These are phyloP conservation scores for Fagopyrum homotropicum DNA, from an alignment of 148 eudicot species.

Conservation along the genomic window DNA sequence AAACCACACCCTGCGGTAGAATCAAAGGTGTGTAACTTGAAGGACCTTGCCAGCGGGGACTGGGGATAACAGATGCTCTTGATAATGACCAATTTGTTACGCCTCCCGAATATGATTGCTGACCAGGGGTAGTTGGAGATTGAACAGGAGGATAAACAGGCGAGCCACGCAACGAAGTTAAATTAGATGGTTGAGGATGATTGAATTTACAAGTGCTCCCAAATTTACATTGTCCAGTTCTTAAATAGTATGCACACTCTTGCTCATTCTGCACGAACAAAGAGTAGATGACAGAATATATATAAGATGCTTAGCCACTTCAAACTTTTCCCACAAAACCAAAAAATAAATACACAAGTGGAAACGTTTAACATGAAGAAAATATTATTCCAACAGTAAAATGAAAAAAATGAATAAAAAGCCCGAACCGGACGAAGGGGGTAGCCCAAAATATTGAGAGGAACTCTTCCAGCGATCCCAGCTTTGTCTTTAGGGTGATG, in stretches of 20 bases:
- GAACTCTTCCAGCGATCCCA: constrained; percentile 84
- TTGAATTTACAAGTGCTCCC: constrained; percentile 93
- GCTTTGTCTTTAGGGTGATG: constrained; percentile 94
- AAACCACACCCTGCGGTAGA: constrained; percentile 76
- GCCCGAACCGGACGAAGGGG: constrained; percentile 88
- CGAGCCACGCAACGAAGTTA: constrained; percentile 68
- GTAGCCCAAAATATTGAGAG: constrained; percentile 77
- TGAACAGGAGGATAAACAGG: constrained; percentile 80
- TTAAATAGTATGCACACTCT: constrained; percentile 86
- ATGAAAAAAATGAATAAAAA: neutral
- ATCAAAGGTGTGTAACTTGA: constrained; percentile 74
- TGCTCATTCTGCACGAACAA: constrained; percentile 42
- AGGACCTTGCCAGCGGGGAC: constrained; percentile 90
- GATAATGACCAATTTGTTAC: constrained; percentile 65
- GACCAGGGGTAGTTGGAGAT: constrained; percentile 64
- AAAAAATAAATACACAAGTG: neutral
- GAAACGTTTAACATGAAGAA: neutral
- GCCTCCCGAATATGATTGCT: constrained; percentile 75
- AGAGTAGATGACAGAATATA: neutral
- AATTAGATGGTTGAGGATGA: constrained; percentile 87
- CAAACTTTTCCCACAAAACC: neutral
- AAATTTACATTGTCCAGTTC: constrained; percentile 94
- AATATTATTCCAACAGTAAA: neutral
- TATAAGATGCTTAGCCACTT: neutral
- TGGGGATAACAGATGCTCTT: constrained; percentile 61